Base-by-base conservation (phyloP, 139 green algal genomes). In the Picochlorum sp. region DNA sequence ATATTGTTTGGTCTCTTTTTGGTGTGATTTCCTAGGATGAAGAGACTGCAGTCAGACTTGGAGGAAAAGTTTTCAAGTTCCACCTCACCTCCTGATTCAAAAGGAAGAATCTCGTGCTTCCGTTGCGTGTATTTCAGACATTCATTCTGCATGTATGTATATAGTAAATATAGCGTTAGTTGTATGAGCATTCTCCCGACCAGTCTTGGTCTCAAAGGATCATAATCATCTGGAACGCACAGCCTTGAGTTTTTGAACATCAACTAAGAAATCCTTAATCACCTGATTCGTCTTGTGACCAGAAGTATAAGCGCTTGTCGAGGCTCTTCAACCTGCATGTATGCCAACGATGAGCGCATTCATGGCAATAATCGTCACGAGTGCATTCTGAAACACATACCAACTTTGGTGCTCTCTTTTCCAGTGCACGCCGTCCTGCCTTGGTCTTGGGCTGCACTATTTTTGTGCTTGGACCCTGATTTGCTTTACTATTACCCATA, bases 1-100 rank as follows among this genome's bases (percentile, higher is more conserved):
- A 99, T 65, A 75, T 96, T 97, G 81, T 98, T 71, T 9, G 94
- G 94, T 21, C 94, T 81, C 70, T 99, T 99, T 79, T 98, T 99
- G 45, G 77, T 81, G 72, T 97, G 86, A 10, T 65, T 81, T 45
- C 76, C 93, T 38, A 98, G 63, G 34, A 75, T 79, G 71, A 97
- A 96, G 7, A 92, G 37, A 8, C 70, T 74, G 63, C 79, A 87
- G 65, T 95, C 80, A 13, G 61, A 57, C 55, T 63, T 61, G 52
- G 49, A 32, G 7, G 68, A 58, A 45, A 79, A 71, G 23, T 51
- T 82, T 77, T 97, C 89, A 30, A 97, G 61, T 2, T 63, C 60
- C 0, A 65, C 63, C 58, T 96, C 87, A 44, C 91, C 90, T 26
- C 87, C 86, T 14, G 78, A 28, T 73, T 97, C 91, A 74, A 96